Evolutionary conservation across 352 stramenopile species (phyloP), one percentile per base, ranked within the genome.

Genomic region (Pythium scleroteichum): DNA sequence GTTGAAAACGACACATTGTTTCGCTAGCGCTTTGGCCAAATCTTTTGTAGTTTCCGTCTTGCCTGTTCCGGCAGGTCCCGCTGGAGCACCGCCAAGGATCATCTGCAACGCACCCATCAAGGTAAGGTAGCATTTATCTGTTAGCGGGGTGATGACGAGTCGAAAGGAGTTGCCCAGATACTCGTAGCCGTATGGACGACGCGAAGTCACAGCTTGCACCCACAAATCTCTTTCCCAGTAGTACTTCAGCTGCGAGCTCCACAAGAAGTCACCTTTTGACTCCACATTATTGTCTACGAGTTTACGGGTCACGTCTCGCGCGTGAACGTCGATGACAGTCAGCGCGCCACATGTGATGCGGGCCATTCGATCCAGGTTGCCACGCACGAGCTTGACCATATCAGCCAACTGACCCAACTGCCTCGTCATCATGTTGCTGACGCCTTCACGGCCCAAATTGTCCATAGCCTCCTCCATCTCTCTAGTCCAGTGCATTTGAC

Each of bases 1-100:
- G 58, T 98, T 95, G 57, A 95, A 98, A 29, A 98, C 95, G 35
- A 98, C 94, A 65, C 94, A 98, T 65, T 98, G 94, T 53, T 97
- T 98, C 2, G 95, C 95, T 0, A 98, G 72, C 5, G 93, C 94
- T 55, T 98, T 98, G 2, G 94, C 91, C 26, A 97, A 59, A 80
- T 97, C 93, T 69, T 98, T 98, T 2, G 94, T 98, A 7, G 93
- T 98, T 69, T 98, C 94, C 0, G 94, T 98, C 69, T 98, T 98
- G 23, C 94, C 94, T 1, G 94, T 98, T 19, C 94, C 94, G 22
- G 94, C 94, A 20, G 94, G 94, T 0, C 94, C 94, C 16, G 94
- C 95, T 0, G 95, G 95, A 0, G 95, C 93, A 6, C 95, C 95
- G 39, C 95, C 95, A 0, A 98, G 69, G 39, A 97, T 98, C 92